phyloP scores from a whole-genome alignment of 352 stramenopile species.

The Globisporangium parvum region DNA sequence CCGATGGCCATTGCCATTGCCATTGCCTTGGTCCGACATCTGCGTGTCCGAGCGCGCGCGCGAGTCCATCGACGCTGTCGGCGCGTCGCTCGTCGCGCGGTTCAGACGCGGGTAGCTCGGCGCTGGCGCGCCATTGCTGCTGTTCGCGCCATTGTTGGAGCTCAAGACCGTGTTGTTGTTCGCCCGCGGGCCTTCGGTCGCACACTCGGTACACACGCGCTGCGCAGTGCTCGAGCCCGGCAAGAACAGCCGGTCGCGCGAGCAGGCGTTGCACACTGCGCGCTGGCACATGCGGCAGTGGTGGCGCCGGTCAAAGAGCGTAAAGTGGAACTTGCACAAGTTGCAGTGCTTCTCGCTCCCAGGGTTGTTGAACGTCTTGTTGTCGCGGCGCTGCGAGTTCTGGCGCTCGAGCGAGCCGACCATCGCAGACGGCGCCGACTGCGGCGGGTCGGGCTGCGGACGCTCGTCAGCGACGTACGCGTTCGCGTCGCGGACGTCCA shows the following conservation, averaged over 20 bases:
- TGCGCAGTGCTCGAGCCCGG: constrained; percentile 80
- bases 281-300: constrained; percentile 88
- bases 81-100: constrained; percentile 54
- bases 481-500: constrained; percentile 71
- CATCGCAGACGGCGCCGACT: constrained; percentile 36
- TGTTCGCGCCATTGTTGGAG: background rate
- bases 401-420: constrained; percentile 46
- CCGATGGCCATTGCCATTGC: constrained; percentile 14
- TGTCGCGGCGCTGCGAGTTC: constrained; percentile 29
- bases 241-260: constrained; percentile 77
- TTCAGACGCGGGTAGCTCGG: constrained; percentile 37
- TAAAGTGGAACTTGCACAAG: constrained; percentile 87
- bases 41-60: constrained; percentile 67
- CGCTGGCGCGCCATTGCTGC: constrained; percentile 18
- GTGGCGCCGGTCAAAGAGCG: constrained; percentile 84
- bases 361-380: constrained; percentile 60
- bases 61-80: constrained; percentile 22
- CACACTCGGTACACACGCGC: constrained; percentile 85
- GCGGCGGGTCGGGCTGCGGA: constrained; percentile 54
- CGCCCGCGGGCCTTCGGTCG: constrained; percentile 67
- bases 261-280: constrained; percentile 85
- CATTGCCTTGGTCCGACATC: constrained; percentile 45
- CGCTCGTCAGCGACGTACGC: constrained; percentile 73
- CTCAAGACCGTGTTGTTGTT: constrained; percentile 24
- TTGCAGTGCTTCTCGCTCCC: constrained; percentile 88